Base-by-base conservation (phyloP, 768 basidiomycete species). In the Tulasnella sp. region DNA sequence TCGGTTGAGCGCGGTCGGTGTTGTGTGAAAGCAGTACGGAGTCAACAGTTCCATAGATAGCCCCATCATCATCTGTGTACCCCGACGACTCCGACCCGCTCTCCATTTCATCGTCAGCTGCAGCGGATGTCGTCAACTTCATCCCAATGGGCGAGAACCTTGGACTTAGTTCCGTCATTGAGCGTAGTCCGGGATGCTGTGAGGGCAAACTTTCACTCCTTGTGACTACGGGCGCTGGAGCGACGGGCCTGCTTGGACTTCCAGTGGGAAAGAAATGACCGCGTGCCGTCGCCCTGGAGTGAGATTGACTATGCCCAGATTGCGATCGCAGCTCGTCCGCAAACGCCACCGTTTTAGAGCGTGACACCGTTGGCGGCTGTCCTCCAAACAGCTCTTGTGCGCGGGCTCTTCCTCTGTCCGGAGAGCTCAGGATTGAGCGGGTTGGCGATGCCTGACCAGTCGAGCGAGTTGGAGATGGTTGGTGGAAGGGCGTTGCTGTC, bases 71-170 rank as follows among this genome's bases (percentile, higher is more conserved):
- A 20, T 74, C 73, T 5, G 73, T 48, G 13, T 55, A 44, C 20
- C 71, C 71, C 5, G 71, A 73, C 13, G n/a, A 48, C 9, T 72
- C 71, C 3, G 75, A 61, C 3, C 40, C 75, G 35, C 51, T 76
- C 7, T 67, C 61, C 55, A 76, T 57, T 35, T 76, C 75, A 51
- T 76, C 75, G 55, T 76, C 75, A 23, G 75, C 75, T 7, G 75
- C 75, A 39, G 55, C 55, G 20, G 75, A 76, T 35, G 75, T 57
- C 35, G 75, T 76, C 32, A 76, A 39, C 42, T 61, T 69, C 75
- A 76, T 76, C 9, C 29, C 75, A 9, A 55, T 32, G 5, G 75
- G 75, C 20, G 75, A 42, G 26, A 67, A 67, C 32, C 6, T 67
- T 6, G 61, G 61, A 20, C 61, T 67, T 4, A 29, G 61, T 26